Percentiles rank a stretch among this genome's conserved stretches.
Conservation (phyloP, 2,329 filamentous ascomycete genomes). For the Phoma herbarum region DNA sequence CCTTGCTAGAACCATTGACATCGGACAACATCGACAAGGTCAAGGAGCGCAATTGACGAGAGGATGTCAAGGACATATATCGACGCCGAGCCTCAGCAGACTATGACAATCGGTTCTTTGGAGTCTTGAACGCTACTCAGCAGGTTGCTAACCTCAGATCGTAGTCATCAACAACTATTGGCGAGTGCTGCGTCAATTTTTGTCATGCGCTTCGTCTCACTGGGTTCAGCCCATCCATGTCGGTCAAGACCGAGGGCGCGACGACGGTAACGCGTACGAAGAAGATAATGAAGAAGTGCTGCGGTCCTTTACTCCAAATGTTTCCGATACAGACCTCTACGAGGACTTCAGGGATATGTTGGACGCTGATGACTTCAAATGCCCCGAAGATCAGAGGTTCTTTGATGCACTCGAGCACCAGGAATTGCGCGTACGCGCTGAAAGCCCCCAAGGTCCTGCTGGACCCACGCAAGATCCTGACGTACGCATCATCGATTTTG, state of each 20-base stretch:
- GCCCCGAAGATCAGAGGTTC: not conserved
- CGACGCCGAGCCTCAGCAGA: not conserved
- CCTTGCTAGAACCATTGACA: slow-evolving; percentile 5
- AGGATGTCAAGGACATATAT: not conserved
- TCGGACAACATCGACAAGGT: slow-evolving; percentile 1
- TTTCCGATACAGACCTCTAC: not conserved
- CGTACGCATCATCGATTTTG: not conserved
- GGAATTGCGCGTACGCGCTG: not conserved
- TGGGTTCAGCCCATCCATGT: not conserved
- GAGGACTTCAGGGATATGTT: not conserved
- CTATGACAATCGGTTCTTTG: not conserved
- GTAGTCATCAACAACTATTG: not conserved
- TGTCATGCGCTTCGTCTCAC: not conserved
- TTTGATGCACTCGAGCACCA: not conserved
- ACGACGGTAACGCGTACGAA: not conserved
- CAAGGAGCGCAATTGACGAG: not conserved
- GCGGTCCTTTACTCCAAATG: not conserved
- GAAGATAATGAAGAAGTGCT: no score
- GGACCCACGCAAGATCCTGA: not conserved
- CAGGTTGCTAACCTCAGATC: not conserved
- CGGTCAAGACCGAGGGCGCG: not conserved
- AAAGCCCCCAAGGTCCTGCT: not conserved
- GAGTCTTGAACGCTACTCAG: not conserved
- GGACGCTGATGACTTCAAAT: not conserved
- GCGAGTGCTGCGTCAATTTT: not conserved